phyloP scores from a whole-genome alignment of 805 yeast genomes.

The Saccharomyces jurei region DNA sequence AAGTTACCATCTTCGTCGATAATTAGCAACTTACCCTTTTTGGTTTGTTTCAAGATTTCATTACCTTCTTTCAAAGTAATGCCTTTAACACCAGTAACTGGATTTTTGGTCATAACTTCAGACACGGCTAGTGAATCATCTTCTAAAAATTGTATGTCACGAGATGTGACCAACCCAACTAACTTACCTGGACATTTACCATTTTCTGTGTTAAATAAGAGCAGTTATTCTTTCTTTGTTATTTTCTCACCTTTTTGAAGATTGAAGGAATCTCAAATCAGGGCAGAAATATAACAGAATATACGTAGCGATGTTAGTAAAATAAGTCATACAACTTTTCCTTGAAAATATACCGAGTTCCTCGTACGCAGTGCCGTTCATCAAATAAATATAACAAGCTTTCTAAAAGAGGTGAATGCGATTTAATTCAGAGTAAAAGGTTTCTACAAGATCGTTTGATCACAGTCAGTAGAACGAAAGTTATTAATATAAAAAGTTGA shows the following conservation, averaged over 20 bases:
- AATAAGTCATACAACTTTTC: background rate
- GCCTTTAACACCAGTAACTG: slow-evolving; percentile 78
- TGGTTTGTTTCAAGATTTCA: slow-evolving; percentile 79
- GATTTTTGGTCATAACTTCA: slow-evolving; percentile 83
- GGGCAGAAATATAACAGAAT: background rate
- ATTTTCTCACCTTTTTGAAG: slow-evolving; percentile 9
- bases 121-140: slow-evolving; percentile 52
- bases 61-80: slow-evolving; percentile 80
- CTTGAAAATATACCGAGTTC: background rate
- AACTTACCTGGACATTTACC: slow-evolving; percentile 86
- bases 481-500: slow-evolving; percentile 45
- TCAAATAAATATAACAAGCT: background rate
- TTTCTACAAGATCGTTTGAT: slow-evolving; percentile 97
- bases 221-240: background rate
- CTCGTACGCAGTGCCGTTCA: background rate
- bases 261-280: slow-evolving; percentile 7
- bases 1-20: slow-evolving; percentile 70
- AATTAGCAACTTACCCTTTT: slow-evolving; percentile 96
- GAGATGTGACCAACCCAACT: slow-evolving; percentile 90
- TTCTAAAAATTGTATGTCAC: slow-evolving; percentile 94
- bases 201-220: slow-evolving; percentile 43
- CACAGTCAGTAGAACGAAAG: slow-evolving; percentile 99
- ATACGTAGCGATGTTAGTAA: slow-evolving; percentile 15
- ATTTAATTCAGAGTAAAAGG: slow-evolving; percentile 34
- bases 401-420: background rate